phyloP scores from a whole-genome alignment of 208 protist species.

The Leptomonas seymouri region DNA sequence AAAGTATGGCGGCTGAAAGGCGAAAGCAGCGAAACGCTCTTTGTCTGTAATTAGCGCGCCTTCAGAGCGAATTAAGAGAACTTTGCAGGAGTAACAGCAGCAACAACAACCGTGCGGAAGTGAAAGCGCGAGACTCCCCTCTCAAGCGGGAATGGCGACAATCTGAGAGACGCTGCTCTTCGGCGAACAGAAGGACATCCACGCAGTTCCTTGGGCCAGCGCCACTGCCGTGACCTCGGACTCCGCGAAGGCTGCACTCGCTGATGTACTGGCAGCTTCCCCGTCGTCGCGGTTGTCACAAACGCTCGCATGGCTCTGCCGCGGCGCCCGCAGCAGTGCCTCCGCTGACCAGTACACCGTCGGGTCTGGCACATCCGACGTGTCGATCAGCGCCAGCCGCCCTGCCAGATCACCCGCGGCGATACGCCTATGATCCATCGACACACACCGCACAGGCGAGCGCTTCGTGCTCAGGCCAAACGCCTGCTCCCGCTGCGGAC shows the following conservation, averaged over 20 bases:
- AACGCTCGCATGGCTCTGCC: conserved; percentile 1
- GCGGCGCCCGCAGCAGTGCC: conserved; percentile 30
- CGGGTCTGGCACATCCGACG: conserved; percentile 44
- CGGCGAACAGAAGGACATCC: conserved; percentile 45
- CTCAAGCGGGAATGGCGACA: conserved; percentile 42
- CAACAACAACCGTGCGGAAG: no score
- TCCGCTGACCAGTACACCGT: conserved; percentile 55
- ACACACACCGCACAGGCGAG: conserved; percentile 40
- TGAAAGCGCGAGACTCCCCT: no score
- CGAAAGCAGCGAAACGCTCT: no score
- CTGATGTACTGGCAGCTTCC: neutral
- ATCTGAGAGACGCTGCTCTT: conserved; percentile 39
- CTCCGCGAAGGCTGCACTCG: conserved; percentile 7
- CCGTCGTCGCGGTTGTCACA: neutral
- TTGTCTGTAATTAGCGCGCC: no score
- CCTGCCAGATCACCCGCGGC: conserved; percentile 55
- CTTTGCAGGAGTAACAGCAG: no score
- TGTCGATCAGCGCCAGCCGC: conserved; percentile 53
- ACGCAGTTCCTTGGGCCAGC: conserved; percentile 39
- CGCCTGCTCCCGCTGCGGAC: conserved; percentile 53
- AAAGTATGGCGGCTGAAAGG: no score
- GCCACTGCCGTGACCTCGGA: conserved; percentile 44
- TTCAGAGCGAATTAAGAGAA: no score
- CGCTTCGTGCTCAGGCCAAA: conserved; percentile 53
- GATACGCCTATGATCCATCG: conserved; percentile 34